Evolutionary conservation across 371 early-diverging fungal genomes (phyloP).

Genomic region (Cokeromyces recurvatus): DNA sequence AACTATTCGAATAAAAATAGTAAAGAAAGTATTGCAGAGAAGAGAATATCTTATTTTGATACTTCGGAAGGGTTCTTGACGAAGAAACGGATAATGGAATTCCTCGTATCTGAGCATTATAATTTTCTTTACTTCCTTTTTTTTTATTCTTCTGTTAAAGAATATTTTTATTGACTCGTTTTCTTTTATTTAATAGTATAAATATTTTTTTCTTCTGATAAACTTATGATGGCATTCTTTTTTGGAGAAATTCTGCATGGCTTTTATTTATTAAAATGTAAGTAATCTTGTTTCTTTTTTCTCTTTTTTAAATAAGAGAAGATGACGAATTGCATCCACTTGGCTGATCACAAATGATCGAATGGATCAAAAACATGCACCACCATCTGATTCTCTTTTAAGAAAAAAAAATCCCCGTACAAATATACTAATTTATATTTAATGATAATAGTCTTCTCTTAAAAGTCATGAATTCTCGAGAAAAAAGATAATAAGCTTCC

Average conservation of each 20-base stretch:
- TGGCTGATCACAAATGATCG: conserved; percentile 25
- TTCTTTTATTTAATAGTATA: too few species aligned
- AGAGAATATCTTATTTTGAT: conserved; percentile 17
- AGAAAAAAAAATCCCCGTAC: too few species aligned
- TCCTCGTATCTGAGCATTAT: conserved; percentile 35
- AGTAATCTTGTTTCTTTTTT: conserved; percentile 4
- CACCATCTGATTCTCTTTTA: conserved; percentile 44
- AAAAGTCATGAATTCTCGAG: too few species aligned
- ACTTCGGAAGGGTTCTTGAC: conserved; percentile 22
- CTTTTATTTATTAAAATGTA: conserved; percentile 13
- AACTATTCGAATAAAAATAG: too few species aligned
- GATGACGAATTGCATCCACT: conserved; percentile 26
- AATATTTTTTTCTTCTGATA: too few species aligned
- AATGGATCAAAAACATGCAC: conserved; percentile 37
- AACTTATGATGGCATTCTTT: too few species aligned
- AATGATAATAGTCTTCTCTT: too few species aligned
- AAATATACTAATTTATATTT: too few species aligned
- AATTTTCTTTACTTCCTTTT: conserved; percentile 1
- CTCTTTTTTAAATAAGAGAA: conserved; percentile 6
- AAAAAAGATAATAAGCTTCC: too few species aligned
- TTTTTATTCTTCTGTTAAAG: too few species aligned
- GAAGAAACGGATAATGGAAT: conserved; percentile 31
- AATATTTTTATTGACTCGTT: too few species aligned
- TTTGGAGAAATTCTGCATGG: too few species aligned
- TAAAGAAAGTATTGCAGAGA: conserved; percentile 13